These are phyloP conservation scores for Lenwebbia sp. DNA, from an alignment of 345 rosid genomes.

Conservation along the genomic window DNA sequence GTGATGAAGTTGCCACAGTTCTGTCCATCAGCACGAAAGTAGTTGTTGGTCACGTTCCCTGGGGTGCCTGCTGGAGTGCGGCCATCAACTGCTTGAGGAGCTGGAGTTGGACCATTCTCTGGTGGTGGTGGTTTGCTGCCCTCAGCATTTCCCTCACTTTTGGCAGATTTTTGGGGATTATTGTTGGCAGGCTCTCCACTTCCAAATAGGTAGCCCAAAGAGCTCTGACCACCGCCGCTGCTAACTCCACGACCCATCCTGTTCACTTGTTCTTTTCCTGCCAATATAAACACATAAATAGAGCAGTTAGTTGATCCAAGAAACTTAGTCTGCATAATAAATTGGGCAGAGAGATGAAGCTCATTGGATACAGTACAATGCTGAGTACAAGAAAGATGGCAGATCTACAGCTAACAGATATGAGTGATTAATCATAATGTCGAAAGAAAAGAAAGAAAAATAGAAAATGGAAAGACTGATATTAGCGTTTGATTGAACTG, in stretches of 20 bases:
- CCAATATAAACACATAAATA: neutral
- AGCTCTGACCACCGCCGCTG: slow-evolving; percentile 82
- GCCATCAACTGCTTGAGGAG: slow-evolving; percentile 32
- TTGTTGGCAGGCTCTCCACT: slow-evolving; percentile 50
- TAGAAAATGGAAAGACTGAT: neutral
- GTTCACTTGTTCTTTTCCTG: neutral
- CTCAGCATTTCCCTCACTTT: slow-evolving; percentile 5
- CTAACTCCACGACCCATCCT: slow-evolving; percentile 82
- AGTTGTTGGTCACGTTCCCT: slow-evolving; percentile 48
- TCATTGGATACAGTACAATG: neutral
- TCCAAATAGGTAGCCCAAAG: slow-evolving; percentile 79
- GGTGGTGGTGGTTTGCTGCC: slow-evolving; percentile 18
- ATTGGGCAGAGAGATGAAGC: neutral
- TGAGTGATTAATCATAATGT: neutral
- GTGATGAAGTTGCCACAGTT: slow-evolving; percentile 79
- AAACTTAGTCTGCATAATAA: neutral
- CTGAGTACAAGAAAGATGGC: neutral
- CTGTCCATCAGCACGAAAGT: slow-evolving; percentile 71
- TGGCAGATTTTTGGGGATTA: neutral
- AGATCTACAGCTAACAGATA: neutral
- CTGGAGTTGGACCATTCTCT: slow-evolving; percentile 22
- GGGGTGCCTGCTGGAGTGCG: slow-evolving; percentile 60
- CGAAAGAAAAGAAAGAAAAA: neutral
- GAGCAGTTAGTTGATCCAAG: neutral
- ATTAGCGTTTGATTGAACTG: neutral